Evolutionary conservation across 352 stramenopile genomes (phyloP).

Genomic region (Elongisporangium anandrum): DNA sequence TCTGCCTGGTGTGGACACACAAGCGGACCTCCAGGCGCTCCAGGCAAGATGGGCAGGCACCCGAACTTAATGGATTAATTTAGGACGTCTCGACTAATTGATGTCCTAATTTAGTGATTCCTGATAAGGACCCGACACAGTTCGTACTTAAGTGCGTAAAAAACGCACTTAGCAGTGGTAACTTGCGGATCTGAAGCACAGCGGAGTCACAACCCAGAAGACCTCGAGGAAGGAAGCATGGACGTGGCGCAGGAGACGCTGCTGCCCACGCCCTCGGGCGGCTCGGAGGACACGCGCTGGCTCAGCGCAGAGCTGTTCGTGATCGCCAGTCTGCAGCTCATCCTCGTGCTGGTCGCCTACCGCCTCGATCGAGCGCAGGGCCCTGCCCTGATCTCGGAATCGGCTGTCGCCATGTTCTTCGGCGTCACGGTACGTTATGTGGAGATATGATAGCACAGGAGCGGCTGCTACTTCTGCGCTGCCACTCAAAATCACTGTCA

Average conservation of each 20-base stretch:
- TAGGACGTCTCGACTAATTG: not conserved
- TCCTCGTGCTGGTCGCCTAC: constrained; percentile 78
- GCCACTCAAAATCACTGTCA: not conserved
- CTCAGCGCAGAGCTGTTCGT: constrained; percentile 70
- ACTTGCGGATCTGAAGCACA: not conserved
- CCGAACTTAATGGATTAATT: constrained; percentile 2
- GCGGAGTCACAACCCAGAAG: not conserved
- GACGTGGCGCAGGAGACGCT: not conserved
- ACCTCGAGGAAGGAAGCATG: not conserved
- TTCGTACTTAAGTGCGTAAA: not conserved
- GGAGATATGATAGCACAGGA: not conserved
- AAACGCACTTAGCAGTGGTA: not conserved
- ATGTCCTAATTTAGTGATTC: not conserved
- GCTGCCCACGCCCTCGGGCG: not conserved
- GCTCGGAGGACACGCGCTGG: constrained; percentile 34
- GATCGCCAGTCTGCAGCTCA: constrained; percentile 77
- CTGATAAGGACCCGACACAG: not conserved
- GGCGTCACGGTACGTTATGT: constrained; percentile 58
- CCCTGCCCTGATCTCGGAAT: constrained; percentile 76
- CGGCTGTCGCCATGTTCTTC: constrained; percentile 78
- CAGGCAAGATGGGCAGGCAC: constrained; percentile 26
- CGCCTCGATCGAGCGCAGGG: constrained; percentile 64
- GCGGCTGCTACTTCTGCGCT: not conserved
- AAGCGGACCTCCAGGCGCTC: constrained; percentile 53
- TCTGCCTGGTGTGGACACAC: constrained; percentile 63